Base-by-base conservation (phyloP, 106 monocot species). In the Dendrobium officinale region DNA sequence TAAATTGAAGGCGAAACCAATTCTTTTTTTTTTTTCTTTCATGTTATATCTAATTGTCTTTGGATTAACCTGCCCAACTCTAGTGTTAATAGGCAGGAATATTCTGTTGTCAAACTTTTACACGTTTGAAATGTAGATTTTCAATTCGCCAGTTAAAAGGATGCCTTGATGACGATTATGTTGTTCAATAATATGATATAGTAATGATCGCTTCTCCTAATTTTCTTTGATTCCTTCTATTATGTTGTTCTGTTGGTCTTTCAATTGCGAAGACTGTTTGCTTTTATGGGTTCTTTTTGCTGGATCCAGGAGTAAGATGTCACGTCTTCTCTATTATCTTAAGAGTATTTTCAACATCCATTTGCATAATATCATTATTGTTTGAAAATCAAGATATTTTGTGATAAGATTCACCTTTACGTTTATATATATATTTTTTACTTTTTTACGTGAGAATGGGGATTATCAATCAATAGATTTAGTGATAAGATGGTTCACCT, bases 81-180 rank as follows among this genome's bases (percentile, higher is more conserved):
- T 22, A 66, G 64, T 66, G 22, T 66, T 24, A n/a, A 24, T 66
- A 17, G 4, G 22, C 24, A 64, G 64, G 59, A 26, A 9, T 51
- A 51, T n/a, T 9, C 64, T 64, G 24, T 64, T 64, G n/a, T 22
- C 24, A 64, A 64, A 64, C 6, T 64, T 24, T 24, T 64, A 66
- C n/a, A 66, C 22, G 26, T 66, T 66, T 66, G 64, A 66, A 66
- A 66, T 26, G 24, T 66, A 66, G 64, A 66, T 66, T 66, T 66
- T 66, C 24, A 22, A 7, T 66, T 66, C 51, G 64, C 64, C 13
- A 51, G 13, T 13, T 48, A 51, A 26, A 66, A 66, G 22, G 26
- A 2, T 66, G 10, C 24, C 10, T 66, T 66, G 64, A 61, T 18
- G 16, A 20, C 6, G 61, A 61, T 61, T 61, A 48, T 48, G 48